Evolutionary conservation across 257 asterid genomes (phyloP), one percentile per base, ranked within the genome.

Genomic region (Solanum stenotomum): DNA sequence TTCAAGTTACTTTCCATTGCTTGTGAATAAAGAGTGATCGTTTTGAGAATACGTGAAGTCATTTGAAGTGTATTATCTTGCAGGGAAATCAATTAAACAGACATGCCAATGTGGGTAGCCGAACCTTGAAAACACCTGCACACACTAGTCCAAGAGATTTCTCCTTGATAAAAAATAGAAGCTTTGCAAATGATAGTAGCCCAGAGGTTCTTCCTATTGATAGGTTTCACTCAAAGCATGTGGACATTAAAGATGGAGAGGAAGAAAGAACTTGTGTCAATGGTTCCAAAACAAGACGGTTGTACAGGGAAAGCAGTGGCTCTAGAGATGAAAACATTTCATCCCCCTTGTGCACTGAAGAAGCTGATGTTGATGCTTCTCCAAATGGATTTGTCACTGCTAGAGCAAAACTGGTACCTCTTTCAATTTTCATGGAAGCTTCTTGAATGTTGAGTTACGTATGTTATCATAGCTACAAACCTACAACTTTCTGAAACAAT

Each of bases 381-480:
- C 89, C 91, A 88, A 93, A 91, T 88, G 98, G 99, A 86, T 97
- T 97, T 90, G 99, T 97, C 75, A 97, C 99, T 89, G 99, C 99
- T 78, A 94, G 96, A 89, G 90, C 95, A 86, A 97, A 97, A 94
- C 90, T 96, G 98, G 99, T 97, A 93, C 87, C 87, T 81, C 31
- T 71, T 85, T 16, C 35, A 40, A 6, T 49, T 82, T 31, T 82
- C 29, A 1, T 82, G 70, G 44, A 82, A 82, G 42, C 86, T 82
- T 82, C 68, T 82, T 49, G 20, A 49, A 18, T 82, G 29, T 49
- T 82, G 16, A 27, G 68, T 81, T 46, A 9, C 11, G 0, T 29
- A 16, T 5, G 44, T 20, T 18, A 82, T 82, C 86, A 49, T 6
- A 82, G 22, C 70, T 31, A 4, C 79, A 71, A 31, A 18, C 79